phyloP scores from a whole-genome alignment of 768 basidiomycete genomes.

The Tremella fuciformis region DNA sequence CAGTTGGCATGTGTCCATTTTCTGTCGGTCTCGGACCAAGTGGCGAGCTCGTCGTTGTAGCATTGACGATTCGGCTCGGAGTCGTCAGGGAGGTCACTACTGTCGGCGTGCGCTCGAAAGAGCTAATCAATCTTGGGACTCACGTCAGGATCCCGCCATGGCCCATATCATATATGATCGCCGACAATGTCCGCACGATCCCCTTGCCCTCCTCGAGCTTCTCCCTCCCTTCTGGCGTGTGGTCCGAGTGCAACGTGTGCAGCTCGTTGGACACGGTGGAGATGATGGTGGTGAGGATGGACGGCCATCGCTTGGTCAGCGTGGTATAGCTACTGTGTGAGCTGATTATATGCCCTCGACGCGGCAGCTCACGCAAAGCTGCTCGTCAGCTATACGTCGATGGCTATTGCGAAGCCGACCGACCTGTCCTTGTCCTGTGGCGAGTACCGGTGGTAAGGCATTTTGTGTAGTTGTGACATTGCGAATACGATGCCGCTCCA shows the following conservation, averaged over 20 bases:
- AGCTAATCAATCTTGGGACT: constrained; percentile 9
- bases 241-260: constrained; percentile 49
- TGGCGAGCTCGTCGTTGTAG: constrained; percentile 72
- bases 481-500: too few species aligned
- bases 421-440: constrained; percentile 50
- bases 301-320: constrained; percentile 55
- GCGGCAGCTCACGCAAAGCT: constrained; percentile 35
- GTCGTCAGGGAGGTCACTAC: constrained; percentile 69
- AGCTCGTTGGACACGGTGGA: constrained; percentile 67
- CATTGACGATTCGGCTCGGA: constrained; percentile 65
- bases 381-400: not conserved
- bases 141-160: constrained; percentile 69
- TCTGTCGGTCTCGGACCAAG: constrained; percentile 57
- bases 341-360: not conserved
- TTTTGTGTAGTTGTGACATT: constrained; percentile 24
- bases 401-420: not conserved
- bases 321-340: constrained; percentile 35
- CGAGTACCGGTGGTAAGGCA: constrained; percentile 43
- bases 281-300: constrained; percentile 80
- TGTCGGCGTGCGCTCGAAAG: not conserved
- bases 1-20: constrained; percentile 87
- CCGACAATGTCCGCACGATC: constrained; percentile 70
- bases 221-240: constrained; percentile 39
- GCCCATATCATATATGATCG: constrained; percentile 85
- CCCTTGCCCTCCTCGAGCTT: constrained; percentile 69